A percentile compares a stretch with the other conserved stretches of the same genome.
phyloP scores from a whole-genome alignment of 805 yeast species.

The Myxozyma monticola region DNA sequence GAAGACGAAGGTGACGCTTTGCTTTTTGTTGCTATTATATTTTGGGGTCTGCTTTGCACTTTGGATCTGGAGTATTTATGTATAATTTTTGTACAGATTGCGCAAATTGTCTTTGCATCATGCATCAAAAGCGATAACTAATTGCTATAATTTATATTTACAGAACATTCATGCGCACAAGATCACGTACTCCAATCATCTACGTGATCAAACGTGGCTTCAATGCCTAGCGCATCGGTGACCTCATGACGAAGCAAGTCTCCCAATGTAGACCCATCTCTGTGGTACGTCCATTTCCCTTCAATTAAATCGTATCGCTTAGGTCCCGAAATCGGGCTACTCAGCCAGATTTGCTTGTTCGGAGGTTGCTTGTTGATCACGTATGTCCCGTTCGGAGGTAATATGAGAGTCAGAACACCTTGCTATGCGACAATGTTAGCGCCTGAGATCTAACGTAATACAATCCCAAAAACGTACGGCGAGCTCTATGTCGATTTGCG shows the following conservation, averaged over 20 bases:
- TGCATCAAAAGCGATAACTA: too few species aligned
- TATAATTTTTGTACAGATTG: too few species aligned
- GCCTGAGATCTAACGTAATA: background rate
- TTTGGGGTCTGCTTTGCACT: too few species aligned
- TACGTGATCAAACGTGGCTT: slow-evolving; percentile 29
- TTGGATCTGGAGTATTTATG: too few species aligned
- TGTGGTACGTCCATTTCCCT: slow-evolving; percentile 74
- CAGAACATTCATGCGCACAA: too few species aligned
- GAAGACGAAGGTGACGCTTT: too few species aligned
- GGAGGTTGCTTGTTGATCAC: slow-evolving; percentile 98
- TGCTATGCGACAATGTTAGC: slow-evolving; percentile 42
- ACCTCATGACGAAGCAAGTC: slow-evolving; percentile 53
- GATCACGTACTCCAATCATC: slow-evolving; percentile 29
- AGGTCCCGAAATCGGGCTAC: slow-evolving; percentile 93
- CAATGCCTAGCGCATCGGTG: slow-evolving; percentile 29
- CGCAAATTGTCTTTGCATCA: too few species aligned
- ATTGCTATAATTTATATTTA: too few species aligned
- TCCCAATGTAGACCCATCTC: slow-evolving; percentile 59
- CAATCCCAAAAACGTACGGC: slow-evolving; percentile 43
- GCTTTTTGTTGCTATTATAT: too few species aligned
- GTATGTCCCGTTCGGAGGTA: slow-evolving; percentile 77
- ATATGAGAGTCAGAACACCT: slow-evolving; percentile 77
- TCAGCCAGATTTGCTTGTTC: slow-evolving; percentile 92
- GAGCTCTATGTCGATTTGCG: slow-evolving; percentile 72
- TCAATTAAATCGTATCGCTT: slow-evolving; percentile 73